Evolutionary conservation across 495 filamentous ascomycete species (phyloP).

Genomic region (Letharia lupina): DNA sequence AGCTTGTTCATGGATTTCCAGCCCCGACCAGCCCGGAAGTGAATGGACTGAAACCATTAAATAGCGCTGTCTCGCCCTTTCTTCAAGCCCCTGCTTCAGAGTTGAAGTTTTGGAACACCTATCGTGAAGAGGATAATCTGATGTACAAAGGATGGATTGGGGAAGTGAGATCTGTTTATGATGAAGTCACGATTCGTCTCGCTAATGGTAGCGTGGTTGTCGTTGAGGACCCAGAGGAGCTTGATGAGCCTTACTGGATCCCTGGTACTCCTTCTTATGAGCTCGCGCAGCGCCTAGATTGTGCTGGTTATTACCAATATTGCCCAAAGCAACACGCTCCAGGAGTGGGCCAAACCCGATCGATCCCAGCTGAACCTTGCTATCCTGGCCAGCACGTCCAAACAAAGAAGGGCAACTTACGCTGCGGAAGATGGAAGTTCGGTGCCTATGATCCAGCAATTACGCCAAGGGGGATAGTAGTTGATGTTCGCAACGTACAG

Average conservation of each 20-base stretch:
- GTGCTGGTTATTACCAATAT: conserved; percentile 7
- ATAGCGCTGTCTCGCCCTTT: neutral
- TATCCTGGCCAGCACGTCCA: conserved; percentile 41
- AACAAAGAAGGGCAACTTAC: conserved; percentile 44
- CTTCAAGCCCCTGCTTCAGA: conserved; percentile 25
- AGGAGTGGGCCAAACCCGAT: conserved; percentile 4
- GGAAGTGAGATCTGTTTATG: conserved; percentile 26
- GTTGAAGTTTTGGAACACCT: conserved; percentile 26
- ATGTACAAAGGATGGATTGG: conserved; percentile 36
- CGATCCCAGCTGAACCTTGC: conserved; percentile 21
- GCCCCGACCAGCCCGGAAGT: neutral
- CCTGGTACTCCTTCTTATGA: conserved; percentile 5
- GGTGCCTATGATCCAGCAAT: conserved; percentile 40
- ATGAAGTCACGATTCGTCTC: conserved; percentile 31
- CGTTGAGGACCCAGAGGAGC: conserved; percentile 28
- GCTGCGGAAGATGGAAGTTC: conserved; percentile 41
- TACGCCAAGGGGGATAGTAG: conserved; percentile 39
- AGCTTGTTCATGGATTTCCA: conserved; percentile 13
- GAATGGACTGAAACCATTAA: neutral
- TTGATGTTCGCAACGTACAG: conserved; percentile 35
- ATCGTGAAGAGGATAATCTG: conserved; percentile 32
- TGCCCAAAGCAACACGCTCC: neutral
- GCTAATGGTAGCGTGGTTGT: conserved; percentile 33
- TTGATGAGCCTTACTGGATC: conserved; percentile 30
- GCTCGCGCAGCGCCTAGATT: conserved; percentile 12